Evolutionary conservation across 2,329 filamentous ascomycete genomes (phyloP).

Genomic region (Colletotrichum chrysophilum): DNA sequence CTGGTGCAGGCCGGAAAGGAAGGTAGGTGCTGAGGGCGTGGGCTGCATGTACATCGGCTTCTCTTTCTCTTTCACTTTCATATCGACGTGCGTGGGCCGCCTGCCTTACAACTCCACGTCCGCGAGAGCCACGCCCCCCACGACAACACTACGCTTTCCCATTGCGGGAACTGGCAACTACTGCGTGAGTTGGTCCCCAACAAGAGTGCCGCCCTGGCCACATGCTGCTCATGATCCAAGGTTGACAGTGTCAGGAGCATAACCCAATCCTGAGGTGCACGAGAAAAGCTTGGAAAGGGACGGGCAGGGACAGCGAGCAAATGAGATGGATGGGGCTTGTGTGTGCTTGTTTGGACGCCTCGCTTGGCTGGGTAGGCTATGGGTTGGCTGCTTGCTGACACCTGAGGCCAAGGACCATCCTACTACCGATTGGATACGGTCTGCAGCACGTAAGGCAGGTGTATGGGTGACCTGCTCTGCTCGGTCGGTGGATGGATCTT

Average conservation of each 20-base stretch:
- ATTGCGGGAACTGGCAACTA: background rate
- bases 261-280: background rate
- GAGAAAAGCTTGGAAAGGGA: background rate
- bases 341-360: conserved; percentile 9
- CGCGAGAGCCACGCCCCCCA: background rate
- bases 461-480: background rate
- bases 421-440: background rate
- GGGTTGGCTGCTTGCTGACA: background rate
- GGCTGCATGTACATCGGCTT: background rate
- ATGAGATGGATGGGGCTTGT: background rate
- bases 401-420: background rate
- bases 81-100: background rate
- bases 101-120: background rate
- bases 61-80: background rate
- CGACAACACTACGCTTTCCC: no score
- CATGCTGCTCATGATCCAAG: background rate
- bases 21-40: background rate
- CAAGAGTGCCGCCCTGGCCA: background rate
- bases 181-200: background rate
- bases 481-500: background rate
- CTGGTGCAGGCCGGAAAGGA: background rate
- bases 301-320: background rate
- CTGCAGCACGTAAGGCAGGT: background rate
- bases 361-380: background rate
- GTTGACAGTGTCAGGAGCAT: background rate